These are phyloP conservation scores for Tetrapisispora iriomotensis DNA, from an alignment of 805 yeast genomes.

Conservation along the genomic window DNA sequence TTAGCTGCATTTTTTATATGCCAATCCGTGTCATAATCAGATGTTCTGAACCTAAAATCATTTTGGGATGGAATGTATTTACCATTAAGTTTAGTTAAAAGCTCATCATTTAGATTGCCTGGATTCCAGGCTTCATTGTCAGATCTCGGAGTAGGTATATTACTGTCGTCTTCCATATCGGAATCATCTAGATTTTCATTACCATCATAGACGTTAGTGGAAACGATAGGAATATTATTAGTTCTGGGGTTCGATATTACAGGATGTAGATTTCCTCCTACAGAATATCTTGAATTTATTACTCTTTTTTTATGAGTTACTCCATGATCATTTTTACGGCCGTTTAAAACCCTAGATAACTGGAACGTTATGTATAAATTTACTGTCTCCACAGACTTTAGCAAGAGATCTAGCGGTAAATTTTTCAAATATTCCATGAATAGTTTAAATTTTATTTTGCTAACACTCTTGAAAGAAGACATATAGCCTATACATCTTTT, in stretches of 20 bases:
- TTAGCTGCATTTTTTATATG: slow-evolving; percentile 59
- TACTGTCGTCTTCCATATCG: neutral
- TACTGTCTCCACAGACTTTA: slow-evolving; percentile 49
- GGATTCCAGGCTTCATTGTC: neutral
- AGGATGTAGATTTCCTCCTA: neutral
- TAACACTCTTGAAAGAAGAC: slow-evolving; percentile 26
- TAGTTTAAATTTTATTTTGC: neutral
- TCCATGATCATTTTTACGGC: neutral
- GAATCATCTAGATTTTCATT: neutral
- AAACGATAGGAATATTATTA: no score
- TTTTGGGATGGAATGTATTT: neutral
- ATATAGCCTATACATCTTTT: slow-evolving; percentile 63
- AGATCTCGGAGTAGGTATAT: no score
- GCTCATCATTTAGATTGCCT: neutral
- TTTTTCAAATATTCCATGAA: slow-evolving; percentile 9
- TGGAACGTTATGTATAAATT: slow-evolving; percentile 76
- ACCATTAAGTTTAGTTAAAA: neutral
- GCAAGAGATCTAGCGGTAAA: slow-evolving; percentile 34
- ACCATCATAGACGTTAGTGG: neutral
- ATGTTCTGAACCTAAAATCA: slow-evolving; percentile 24
- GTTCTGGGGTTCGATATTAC: neutral
- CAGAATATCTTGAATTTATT: neutral
- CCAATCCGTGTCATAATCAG: slow-evolving; percentile 69
- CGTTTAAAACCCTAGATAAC: slow-evolving; percentile 39
- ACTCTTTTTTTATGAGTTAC: neutral